Evolutionary conservation across 257 asterid genomes (phyloP).

Genomic region (Anisodus tanguticus): DNA sequence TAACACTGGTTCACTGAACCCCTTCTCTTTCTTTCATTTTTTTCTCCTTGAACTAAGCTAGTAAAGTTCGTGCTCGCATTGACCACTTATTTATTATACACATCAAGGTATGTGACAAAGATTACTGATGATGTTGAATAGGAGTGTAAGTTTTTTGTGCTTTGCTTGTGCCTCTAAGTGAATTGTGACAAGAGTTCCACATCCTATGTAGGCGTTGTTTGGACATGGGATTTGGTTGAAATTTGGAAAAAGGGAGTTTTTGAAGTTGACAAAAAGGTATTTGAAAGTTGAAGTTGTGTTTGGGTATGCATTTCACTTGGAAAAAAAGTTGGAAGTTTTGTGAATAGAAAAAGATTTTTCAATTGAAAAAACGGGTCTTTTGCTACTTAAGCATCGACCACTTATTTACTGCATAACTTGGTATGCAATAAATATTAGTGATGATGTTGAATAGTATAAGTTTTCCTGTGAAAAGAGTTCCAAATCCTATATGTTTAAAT

Average conservation of each 20-base stretch:
- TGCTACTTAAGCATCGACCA: neutral
- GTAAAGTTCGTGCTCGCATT: neutral
- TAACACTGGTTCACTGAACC: neutral
- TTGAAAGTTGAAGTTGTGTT: too few species aligned
- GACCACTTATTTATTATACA: neutral
- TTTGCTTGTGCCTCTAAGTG: neutral
- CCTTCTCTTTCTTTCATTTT: neutral
- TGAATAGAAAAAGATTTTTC: too few species aligned
- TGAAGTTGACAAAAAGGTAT: too few species aligned
- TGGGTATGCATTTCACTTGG: too few species aligned
- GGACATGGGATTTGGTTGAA: too few species aligned
- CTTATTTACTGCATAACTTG: neutral
- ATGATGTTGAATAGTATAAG: too few species aligned
- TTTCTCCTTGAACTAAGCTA: neutral
- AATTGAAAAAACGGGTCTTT: too few species aligned
- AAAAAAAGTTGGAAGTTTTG: too few species aligned
- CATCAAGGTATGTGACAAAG: neutral
- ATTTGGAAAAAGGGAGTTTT: too few species aligned
- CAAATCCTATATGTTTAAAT: neutral
- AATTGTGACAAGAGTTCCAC: neutral
- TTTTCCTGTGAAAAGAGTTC: neutral
- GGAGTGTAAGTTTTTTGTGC: too few species aligned
- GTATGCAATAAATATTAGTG: too few species aligned
- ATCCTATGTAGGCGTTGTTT: neutral
- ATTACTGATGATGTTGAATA: neutral